phyloP scores from a whole-genome alignment of 2,329 filamentous ascomycete genomes.

The Mariannaea elegans region DNA sequence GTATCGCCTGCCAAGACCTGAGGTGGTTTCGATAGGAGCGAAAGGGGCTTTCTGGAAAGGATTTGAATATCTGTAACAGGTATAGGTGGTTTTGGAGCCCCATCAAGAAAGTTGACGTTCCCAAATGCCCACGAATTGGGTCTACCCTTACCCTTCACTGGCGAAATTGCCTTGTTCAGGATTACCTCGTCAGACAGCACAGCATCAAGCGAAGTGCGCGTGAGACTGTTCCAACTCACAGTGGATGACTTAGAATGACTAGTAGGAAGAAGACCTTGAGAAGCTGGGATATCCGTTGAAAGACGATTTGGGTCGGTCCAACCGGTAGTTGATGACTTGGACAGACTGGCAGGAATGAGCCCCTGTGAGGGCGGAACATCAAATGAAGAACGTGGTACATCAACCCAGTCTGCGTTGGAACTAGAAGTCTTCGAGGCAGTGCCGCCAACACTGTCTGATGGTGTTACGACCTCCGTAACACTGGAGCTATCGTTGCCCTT shows the following conservation, averaged over 20 bases:
- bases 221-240: slow-evolving; percentile 22
- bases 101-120: slow-evolving; percentile 26
- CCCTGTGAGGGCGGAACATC: slow-evolving; percentile 17
- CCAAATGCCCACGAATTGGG: slow-evolving; percentile 34
- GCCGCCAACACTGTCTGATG: slow-evolving; percentile 17
- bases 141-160: slow-evolving; percentile 22
- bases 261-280: slow-evolving; percentile 14
- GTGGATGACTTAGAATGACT: slow-evolving; percentile 29
- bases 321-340: slow-evolving; percentile 31
- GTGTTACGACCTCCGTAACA: slow-evolving; percentile 15
- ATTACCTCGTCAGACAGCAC: slow-evolving; percentile 20
- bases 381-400: slow-evolving; percentile 17
- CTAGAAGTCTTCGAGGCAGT: slow-evolving; percentile 3
- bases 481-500: slow-evolving; percentile 16
- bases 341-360: slow-evolving; percentile 22
- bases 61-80: slow-evolving; percentile 14
- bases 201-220: slow-evolving; percentile 25
- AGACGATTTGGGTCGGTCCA: slow-evolving; percentile 7
- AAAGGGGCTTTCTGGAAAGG: slow-evolving; percentile 9
- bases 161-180: slow-evolving; percentile 12
- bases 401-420: slow-evolving; percentile 1
- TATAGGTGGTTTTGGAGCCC: slow-evolving; percentile 17
- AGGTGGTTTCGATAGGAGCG: slow-evolving; percentile 14
- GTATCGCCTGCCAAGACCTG: slow-evolving; percentile 9
- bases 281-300: slow-evolving; percentile 9